Evolutionary conservation across 2,329 filamentous ascomycete species (phyloP), one percentile per base, ranked within the genome.

Genomic region (Microdochium nivale): DNA sequence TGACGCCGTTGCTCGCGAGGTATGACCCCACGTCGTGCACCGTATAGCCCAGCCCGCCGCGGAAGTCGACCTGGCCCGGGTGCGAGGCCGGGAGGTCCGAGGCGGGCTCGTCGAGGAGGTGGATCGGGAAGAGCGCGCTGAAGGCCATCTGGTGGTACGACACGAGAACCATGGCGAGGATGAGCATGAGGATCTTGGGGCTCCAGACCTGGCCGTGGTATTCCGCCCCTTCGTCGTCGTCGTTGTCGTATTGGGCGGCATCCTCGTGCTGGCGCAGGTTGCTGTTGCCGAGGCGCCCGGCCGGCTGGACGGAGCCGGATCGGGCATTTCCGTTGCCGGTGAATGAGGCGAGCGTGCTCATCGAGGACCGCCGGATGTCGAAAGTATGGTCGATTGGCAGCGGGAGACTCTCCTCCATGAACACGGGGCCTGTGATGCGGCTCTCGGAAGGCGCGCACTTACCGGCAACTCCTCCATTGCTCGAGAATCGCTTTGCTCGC

Each of bases 21-120:
- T 87, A 86, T 23, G 84, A 64, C 14, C 86, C 86, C 14, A 88
- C 84, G 35, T 83, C 76, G 59, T 84, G 80, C 2, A 83, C 81
- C 1, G 77, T 79, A 48, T 86, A 73, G 1, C 84, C 86, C 2
- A 89, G 71, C 3, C 86, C 86, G 47, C 86, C 85, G 0, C 76
- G 65, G 10, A 80, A 57, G 52, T 73, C 70, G 9, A 73, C 59
- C 2, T 58, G 56, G 8, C 65, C 64, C 1, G 50, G 5, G 46
- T 30, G 24, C 19, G 13, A 19, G 25, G 46, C 3, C 5, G 16
- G 16, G 14, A 43, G 56, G 9, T 62, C 55, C 13, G 52, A 32
- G 25, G 56, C 55, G 2, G 63, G 70, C 10, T 62, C 54, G 53
- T 73, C 72, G 13, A 74, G 65, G 3, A 75, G 64, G 52, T 72